A percentile compares a stretch with the other conserved stretches of the same genome.
phyloP scores from a whole-genome alignment of 2,329 filamentous ascomycete species.

The Beauveria sp. region DNA sequence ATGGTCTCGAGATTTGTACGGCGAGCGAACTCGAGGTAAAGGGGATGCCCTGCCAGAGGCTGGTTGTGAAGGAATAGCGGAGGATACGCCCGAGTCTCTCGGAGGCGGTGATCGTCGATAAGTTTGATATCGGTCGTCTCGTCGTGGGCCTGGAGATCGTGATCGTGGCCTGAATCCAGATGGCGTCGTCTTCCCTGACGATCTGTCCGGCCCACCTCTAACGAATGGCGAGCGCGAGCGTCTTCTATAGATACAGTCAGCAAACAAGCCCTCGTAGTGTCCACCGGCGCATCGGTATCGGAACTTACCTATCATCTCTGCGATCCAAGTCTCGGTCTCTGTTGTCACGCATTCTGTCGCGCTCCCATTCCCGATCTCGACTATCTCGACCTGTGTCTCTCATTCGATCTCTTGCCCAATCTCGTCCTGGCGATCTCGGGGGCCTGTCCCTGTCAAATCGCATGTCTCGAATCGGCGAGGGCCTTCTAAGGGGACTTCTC shows the following conservation, averaged over 20 bases:
- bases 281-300: not conserved
- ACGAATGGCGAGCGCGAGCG: conserved; percentile 46
- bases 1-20: conserved; percentile 35
- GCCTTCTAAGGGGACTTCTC: conserved; percentile 26
- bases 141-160: conserved; percentile 38
- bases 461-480: conserved; percentile 32
- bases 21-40: conserved; percentile 42
- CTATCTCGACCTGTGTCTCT: conserved; percentile 22
- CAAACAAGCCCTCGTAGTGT: not conserved
- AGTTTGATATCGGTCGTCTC: conserved; percentile 35
- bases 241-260: conserved; percentile 29
- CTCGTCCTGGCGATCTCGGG: conserved; percentile 29
- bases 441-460: conserved; percentile 26
- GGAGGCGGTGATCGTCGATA: conserved; percentile 41
- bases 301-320: conserved; percentile 33
- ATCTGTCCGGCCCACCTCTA: conserved; percentile 26
- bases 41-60: conserved; percentile 46
- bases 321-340: conserved; percentile 29
- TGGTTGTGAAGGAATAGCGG: conserved; percentile 42
- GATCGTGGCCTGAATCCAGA: conserved; percentile 44
- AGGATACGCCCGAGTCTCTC: conserved; percentile 42
- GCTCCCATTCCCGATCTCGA: conserved; percentile 23
- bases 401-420: conserved; percentile 24
- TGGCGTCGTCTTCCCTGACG: conserved; percentile 29
- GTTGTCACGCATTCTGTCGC: conserved; percentile 18